Evolutionary conservation across 768 basidiomycete species (phyloP).

Genomic region (Lyophyllum decastes): DNA sequence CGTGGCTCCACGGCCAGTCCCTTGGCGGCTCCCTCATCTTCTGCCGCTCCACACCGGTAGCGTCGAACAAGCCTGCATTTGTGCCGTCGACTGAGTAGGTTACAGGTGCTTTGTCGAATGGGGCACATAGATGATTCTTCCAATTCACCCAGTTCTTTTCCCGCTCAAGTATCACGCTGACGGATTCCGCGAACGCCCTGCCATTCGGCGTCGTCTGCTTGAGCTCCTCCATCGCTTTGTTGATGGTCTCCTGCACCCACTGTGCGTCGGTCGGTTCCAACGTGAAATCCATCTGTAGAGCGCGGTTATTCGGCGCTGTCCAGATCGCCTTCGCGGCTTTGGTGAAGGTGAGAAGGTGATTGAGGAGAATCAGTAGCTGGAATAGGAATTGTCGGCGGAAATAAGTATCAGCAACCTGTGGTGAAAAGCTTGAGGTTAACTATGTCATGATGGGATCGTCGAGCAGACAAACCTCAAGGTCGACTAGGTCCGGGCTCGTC

Average conservation of each 20-base stretch:
- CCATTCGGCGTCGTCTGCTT: constrained; percentile 80
- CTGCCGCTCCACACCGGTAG: constrained; percentile 50
- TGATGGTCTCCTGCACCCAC: constrained; percentile 76
- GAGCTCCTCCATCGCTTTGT: constrained; percentile 59
- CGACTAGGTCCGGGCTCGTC: constrained; percentile 83
- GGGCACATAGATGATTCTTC: constrained; percentile 82
- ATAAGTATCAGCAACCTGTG: constrained; percentile 82
- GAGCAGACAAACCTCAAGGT: constrained; percentile 68
- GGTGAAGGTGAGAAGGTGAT: constrained; percentile 76
- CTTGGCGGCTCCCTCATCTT: constrained; percentile 58
- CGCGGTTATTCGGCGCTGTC: constrained; percentile 68
- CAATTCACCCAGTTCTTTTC: constrained; percentile 91
- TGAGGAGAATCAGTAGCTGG: constrained; percentile 77
- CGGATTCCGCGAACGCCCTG: constrained; percentile 73
- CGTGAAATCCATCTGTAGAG: constrained; percentile 83
- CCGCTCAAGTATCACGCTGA: constrained; percentile 68
- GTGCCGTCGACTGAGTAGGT: constrained; percentile 45
- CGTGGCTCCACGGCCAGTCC: constrained; percentile 66
- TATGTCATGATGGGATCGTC: not conserved
- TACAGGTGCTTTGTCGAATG: constrained; percentile 78
- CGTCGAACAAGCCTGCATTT: constrained; percentile 61
- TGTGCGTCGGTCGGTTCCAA: constrained; percentile 65
- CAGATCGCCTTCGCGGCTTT: constrained; percentile 63
- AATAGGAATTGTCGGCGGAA: constrained; percentile 94
- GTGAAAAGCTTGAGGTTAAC: not conserved